Base-by-base conservation (phyloP, 2,329 filamentous ascomycete species). In the Trichoderma afroharzianum region DNA sequence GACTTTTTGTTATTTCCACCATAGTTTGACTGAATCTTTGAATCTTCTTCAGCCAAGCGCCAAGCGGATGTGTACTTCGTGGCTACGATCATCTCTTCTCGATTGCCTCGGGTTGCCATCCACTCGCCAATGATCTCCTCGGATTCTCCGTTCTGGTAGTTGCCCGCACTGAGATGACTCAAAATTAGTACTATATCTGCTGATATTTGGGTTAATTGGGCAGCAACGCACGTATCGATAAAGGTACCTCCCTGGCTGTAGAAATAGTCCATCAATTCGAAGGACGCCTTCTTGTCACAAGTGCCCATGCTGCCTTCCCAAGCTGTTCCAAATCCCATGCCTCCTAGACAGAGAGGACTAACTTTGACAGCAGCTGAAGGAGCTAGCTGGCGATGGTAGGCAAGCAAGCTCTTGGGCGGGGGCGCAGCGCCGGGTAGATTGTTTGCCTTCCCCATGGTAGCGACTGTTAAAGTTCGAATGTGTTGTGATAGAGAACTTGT, bases 231-330 rank as follows among this genome's bases (percentile, higher is more conserved):
- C 1, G 87, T 90, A 76, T 91, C 88, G 75, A 91, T 88, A 77
- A 90, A 90, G 79, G 90, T 90, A 3, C 88, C 88, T 3, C 88
- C 88, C 1, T 83, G 70, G 9, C 39, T 68, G 21, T 71, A 67
- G 59, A 71, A 71, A 24, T 71, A 71, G 14, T 71, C 69, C 63
- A 71, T 33, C 30, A 71, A 26, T n/a, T n/a, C 50, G 68, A 71
- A 71, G 9, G 63, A 57, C 12, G 63, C 24, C 15, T 71, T 63
- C 21, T 71, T 71, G 21, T 67, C 50, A n/a, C 69, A 71, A 15
- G n/a, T 39, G 80, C 14, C 82, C 81, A 69, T 82, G 84, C 79
- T 84, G 90, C 82, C 82, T 72, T 90, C 47, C 75, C 75, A 77
- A 4, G 73, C 69, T 12, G 72, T 73, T 6, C 76, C 77, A 36